phyloP scores from a whole-genome alignment of 176 grass and related monocot species.

The Cenchrus fungigraminus region DNA sequence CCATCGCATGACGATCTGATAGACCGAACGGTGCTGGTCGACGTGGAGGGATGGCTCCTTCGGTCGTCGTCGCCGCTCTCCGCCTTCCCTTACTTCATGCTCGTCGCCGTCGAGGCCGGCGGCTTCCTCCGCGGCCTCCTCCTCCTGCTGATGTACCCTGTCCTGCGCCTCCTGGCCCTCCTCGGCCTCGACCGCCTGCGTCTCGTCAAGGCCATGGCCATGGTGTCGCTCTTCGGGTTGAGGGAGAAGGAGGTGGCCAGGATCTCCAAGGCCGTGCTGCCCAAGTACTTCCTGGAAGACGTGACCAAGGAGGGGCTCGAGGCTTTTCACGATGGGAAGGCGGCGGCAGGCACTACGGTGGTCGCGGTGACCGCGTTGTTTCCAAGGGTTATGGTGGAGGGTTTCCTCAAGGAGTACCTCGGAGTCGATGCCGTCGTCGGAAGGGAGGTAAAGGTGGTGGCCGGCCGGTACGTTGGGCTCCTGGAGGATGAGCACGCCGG shows the following conservation, averaged over 20 bases:
- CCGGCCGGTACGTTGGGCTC: conserved; percentile 45
- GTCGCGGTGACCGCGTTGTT: conserved; percentile 53
- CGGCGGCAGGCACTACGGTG: conserved; percentile 7
- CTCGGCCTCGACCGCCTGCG: conserved; percentile 41
- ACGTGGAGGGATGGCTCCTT: conserved; percentile 69
- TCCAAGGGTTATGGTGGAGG: conserved; percentile 76
- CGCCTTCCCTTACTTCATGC: conserved; percentile 88
- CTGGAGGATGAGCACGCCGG: background rate
- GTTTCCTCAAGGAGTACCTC: conserved; percentile 72
- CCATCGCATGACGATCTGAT: conserved; percentile 27
- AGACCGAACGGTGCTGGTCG: conserved; percentile 51
- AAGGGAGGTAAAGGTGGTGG: conserved; percentile 45
- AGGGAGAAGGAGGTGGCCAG: conserved; percentile 46
- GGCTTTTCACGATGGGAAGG: conserved; percentile 39
- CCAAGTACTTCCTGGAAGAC: conserved; percentile 73
- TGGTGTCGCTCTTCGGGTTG: conserved; percentile 66
- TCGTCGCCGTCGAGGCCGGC: conserved; percentile 82
- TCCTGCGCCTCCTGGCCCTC: conserved; percentile 27
- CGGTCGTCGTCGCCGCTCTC: conserved; percentile 43
- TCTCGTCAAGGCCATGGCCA: conserved; percentile 51
- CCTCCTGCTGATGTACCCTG: conserved; percentile 51
- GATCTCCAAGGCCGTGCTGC: conserved; percentile 66
- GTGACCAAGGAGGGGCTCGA: conserved; percentile 61
- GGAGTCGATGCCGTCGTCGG: conserved; percentile 56
- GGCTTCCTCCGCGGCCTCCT: conserved; percentile 66